These are phyloP conservation scores for Rhodosporidiobolus odoratus DNA, from an alignment of 768 basidiomycete genomes.

Conservation along the genomic window DNA sequence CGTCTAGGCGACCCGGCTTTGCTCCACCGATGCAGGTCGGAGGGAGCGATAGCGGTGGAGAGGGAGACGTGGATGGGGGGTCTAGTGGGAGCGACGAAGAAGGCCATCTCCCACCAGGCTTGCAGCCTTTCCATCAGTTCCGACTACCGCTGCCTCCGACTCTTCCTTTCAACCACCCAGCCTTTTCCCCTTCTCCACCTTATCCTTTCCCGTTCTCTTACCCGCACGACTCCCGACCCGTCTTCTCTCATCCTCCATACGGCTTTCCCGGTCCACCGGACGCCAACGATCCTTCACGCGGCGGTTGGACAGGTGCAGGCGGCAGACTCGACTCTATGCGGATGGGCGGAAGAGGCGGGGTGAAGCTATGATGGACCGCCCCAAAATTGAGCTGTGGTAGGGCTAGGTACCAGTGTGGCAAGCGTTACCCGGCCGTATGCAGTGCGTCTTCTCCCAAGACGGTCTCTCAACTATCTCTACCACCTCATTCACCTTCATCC, in stretches of 20 bases:
- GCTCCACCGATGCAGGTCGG: neutral
- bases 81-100: slow-evolving; percentile 6
- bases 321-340: neutral
- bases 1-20: neutral
- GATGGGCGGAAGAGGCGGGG: neutral
- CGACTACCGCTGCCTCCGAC: too few species aligned
- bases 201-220: neutral
- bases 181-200: neutral
- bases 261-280: neutral
- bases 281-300: neutral
- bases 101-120: neutral
- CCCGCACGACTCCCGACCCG: neutral
- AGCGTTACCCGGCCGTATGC: too few species aligned
- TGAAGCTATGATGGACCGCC: too few species aligned
- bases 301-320: neutral
- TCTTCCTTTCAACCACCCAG: too few species aligned
- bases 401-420: too few species aligned
- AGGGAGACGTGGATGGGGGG: neutral
- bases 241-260: too few species aligned
- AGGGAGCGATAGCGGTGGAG: neutral
- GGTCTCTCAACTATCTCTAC: too few species aligned
- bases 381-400: too few species aligned
- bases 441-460: too few species aligned
- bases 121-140: too few species aligned
- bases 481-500: too few species aligned